A percentile compares a stretch with the other conserved stretches of the same genome.
Conservation (phyloP, 305 asterid species). For the Fraxinus latifolia region DNA sequence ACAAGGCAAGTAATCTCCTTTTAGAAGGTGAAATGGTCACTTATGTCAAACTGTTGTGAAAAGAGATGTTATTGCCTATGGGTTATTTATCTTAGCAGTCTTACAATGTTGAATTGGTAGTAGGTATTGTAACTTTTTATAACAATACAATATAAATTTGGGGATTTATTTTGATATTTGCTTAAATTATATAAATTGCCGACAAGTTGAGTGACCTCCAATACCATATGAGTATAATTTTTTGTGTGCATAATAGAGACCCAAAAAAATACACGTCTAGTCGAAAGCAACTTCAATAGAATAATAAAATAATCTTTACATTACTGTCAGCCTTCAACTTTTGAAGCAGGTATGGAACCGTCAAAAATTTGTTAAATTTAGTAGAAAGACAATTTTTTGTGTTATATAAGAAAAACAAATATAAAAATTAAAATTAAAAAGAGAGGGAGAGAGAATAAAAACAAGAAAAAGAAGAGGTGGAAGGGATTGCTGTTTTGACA, state of each 20-base stretch:
- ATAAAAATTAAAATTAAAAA: background rate
- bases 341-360: conserved; percentile 2
- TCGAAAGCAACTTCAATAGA: background rate
- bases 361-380: background rate
- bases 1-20: conserved; percentile 8
- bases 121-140: background rate
- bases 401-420: background rate
- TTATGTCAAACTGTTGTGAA: background rate
- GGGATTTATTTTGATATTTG: background rate
- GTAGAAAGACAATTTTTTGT: background rate
- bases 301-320: background rate
- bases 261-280: background rate
- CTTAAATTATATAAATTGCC: background rate
- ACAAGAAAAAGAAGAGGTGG: background rate
- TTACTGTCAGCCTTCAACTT: background rate
- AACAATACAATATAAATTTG: background rate
- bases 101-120: background rate
- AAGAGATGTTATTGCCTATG: background rate
- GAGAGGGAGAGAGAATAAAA: background rate
- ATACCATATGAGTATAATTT: background rate
- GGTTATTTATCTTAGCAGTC: background rate
- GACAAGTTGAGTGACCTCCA: background rate
- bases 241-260: background rate
- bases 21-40: background rate
- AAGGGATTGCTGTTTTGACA: background rate